Base-by-base conservation (phyloP, 2,329 filamentous ascomycete genomes). In the Pseudogymnoascus sp. region DNA sequence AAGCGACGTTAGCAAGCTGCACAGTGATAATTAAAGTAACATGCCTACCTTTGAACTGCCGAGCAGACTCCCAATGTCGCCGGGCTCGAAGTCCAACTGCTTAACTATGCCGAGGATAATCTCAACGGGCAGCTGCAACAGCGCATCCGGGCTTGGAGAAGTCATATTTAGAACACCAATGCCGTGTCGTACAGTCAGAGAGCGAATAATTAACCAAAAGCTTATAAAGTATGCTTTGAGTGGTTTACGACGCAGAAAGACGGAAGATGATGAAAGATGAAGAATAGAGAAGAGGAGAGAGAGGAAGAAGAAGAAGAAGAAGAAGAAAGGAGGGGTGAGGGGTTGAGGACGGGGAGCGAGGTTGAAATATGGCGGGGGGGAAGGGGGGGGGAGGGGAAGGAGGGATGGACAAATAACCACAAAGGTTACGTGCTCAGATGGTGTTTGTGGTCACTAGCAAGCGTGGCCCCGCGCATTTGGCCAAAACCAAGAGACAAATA, bases 371-470 rank as follows among this genome's bases (percentile, higher is more conserved):
- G 39, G 39, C 39, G 39, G 41, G 41, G n/a, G n/a, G 22, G 4
- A 4, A 4, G 22, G 22, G 22, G 4, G 41, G n/a, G 43, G 25
- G 43, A 50, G 43, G 43, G 43, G 43, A 50, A 50, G 43, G 43
- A 50, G 5, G 43, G 43, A 50, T 50, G 43, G 43, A 50, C 43
- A 50, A 50, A 50, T 50, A 50, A 50, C 43, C 43, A 50, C 43
- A 50, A 50, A 50, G 43, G 43, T 50, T 50, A 50, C 43, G 43
- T 50, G 43, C 43, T 50, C 43, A 5, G 18, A 50, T 50, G 43
- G 43, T 50, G 43, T 50, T 30, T 50, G 43, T 50, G 25, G 4
- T 30, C 43, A 50, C 43, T 50, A 50, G 43, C 25, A 50, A n/a
- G 43, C 25, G 43, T 28, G 14, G 43, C 43, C 43, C 43, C 43